Evolutionary conservation across 2,329 filamentous ascomycete species (phyloP), one percentile per base, ranked within the genome.

Genomic region (Fusarium haematococcum): DNA sequence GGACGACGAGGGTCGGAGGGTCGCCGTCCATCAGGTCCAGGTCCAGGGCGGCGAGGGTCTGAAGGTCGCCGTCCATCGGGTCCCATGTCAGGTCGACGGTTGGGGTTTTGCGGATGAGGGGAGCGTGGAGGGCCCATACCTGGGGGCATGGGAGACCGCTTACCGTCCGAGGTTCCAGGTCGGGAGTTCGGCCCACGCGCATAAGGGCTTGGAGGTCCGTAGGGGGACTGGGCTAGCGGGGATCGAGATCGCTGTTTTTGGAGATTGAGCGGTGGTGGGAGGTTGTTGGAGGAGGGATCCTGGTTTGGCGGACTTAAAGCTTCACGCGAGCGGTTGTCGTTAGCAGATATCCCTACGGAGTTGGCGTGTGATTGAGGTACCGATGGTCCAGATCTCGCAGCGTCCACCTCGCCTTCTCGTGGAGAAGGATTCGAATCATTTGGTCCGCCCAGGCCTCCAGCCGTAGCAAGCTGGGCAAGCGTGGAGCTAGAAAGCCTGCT

Each of bases 401-500:
- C 76, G 70, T 83, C 79, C 72, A 83, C 82, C 74, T 74, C 79
- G 56, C 78, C 79, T 66, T 79, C 80, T 71, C 77, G 81, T 73
- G 74, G 75, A 66, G 69, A 76, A 67, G 61, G 63, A 65, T 78
- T 77, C 60, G 79, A 79, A 45, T 83, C 80, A 10, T 80, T 80
- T 52, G 85, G 79, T 63, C 89, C 79, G 56, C 85, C 80, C 58
- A 90, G 82, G 25, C 88, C 89, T 63, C 90, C 90, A 54, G 93
- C 93, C 75, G 92, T 93, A 35, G 91, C 91, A 80, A 98, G 87
- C 80, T 98, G 95, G 52, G 92, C 89, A 54, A 98, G 86, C 1
- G 96, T 98, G 1, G 91, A 91, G 75, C 88, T 90, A 30, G 97
- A 98, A 81, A 98, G 91, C 25, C 95, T 92, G 76, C 93, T 95